Conservation (phyloP, 1,284 basidiomycete species). For the Puccinia hordei region DNA sequence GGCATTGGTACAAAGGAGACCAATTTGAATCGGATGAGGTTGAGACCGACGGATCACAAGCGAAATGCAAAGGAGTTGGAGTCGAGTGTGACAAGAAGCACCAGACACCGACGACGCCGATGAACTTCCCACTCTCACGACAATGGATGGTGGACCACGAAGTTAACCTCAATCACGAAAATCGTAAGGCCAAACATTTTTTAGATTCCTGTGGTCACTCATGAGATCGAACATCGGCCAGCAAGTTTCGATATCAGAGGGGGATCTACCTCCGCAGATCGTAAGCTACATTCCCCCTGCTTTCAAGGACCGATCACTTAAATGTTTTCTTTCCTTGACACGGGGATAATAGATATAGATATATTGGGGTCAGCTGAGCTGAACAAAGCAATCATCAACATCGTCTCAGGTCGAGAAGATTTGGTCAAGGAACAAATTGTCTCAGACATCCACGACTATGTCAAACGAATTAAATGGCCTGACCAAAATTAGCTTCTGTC, state of each 20-base stretch:
- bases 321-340: too few relatives aligned
- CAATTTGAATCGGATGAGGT: conserved; percentile 59
- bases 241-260: conserved; percentile 75
- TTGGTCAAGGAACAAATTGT: conserved; percentile 68
- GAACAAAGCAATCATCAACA: conserved; percentile 85
- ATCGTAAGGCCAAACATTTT: conserved; percentile 61
- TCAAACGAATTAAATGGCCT: conserved; percentile 76
- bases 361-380: conserved; percentile 82
- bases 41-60: conserved; percentile 49
- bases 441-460: conserved; percentile 77
- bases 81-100: conserved; percentile 55
- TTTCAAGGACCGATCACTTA: too few relatives aligned
- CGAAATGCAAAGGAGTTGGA: conserved; percentile 51
- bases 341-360: conserved; percentile 78
- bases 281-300: conserved; percentile 13
- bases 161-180: conserved; percentile 69
- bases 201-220: conserved; percentile 69
- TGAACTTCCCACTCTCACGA: conserved; percentile 68
- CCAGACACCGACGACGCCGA: conserved; percentile 61
- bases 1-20: conserved; percentile 53
- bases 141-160: conserved; percentile 80
- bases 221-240: conserved; percentile 87
- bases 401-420: conserved; percentile 74
- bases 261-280: conserved; percentile 74
- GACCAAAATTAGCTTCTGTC: background rate